Percentiles rank a stretch among this genome's conserved stretches.
Conservation (phyloP, 345 rosid genomes). For the Abelmoschus esculentus region DNA sequence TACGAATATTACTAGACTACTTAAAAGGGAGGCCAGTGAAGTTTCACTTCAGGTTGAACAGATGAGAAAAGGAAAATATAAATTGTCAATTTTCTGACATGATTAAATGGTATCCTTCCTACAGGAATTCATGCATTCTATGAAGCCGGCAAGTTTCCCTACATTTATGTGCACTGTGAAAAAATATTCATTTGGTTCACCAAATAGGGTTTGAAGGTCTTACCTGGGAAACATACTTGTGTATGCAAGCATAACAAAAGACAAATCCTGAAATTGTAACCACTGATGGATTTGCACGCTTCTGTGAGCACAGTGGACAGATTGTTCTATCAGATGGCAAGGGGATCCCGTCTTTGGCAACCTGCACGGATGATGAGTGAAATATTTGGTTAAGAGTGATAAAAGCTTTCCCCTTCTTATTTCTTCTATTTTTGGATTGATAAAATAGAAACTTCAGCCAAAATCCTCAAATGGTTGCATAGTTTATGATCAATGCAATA, state of each 20-base stretch:
- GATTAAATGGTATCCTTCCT: background rate
- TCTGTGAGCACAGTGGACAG: too few species aligned
- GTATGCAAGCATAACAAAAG: slow-evolving; percentile 88
- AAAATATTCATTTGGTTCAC: background rate
- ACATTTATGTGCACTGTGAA: background rate
- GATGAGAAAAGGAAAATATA: background rate
- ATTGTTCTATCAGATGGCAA: slow-evolving; percentile 62
- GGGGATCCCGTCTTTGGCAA: slow-evolving; percentile 80
- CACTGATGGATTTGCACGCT: slow-evolving; percentile 90
- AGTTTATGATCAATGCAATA: background rate
- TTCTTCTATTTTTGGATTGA: background rate
- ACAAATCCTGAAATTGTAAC: slow-evolving; percentile 94
- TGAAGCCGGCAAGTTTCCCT: background rate
- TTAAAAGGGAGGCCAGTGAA: background rate
- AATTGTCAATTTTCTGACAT: background rate
- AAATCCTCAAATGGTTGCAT: background rate
- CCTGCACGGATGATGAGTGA: slow-evolving; percentile 34
- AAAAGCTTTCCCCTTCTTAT: background rate
- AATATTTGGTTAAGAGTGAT: background rate
- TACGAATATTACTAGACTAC: background rate
- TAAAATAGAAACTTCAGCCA: background rate
- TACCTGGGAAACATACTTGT: slow-evolving; percentile 86
- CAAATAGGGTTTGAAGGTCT: slow-evolving; percentile 21
- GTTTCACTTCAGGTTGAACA: background rate
- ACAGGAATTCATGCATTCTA: background rate